Percentiles rank a stretch among this genome's conserved stretches.
These are phyloP conservation scores for Cladorrhinum sp. DNA, from an alignment of 2,329 filamentous ascomycete species.

Conservation along the genomic window DNA sequence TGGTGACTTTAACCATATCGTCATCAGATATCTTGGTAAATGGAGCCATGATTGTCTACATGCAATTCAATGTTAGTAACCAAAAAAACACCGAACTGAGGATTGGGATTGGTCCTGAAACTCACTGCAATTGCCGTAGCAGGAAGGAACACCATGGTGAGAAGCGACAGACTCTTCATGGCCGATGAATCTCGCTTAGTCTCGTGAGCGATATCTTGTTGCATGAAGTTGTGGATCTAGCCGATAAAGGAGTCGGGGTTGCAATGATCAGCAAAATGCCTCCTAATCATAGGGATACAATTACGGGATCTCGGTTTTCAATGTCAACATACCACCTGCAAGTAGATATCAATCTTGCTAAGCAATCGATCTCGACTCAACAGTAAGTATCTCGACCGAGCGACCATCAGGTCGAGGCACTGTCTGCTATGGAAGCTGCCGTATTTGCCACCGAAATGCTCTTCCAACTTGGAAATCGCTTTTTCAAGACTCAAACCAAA, in stretches of 20 bases:
- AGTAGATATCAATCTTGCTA: background rate
- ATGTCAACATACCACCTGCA: background rate
- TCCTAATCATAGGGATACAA: background rate
- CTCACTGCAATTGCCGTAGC: constrained; percentile 1
- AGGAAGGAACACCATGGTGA: constrained; percentile 1
- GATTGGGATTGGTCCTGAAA: no score
- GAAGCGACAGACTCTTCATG: constrained; percentile 1
- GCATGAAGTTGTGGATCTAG: constrained; percentile 3
- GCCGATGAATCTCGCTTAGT: background rate
- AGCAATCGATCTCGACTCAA: background rate
- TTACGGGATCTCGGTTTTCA: no score
- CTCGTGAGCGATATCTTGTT: constrained; percentile 1
- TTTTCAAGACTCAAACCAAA: background rate
- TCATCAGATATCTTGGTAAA: background rate
- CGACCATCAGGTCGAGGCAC: background rate
- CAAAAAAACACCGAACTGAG: no score
- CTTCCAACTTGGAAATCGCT: background rate
- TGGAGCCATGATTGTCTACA: constrained; percentile 1
- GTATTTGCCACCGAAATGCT: background rate
- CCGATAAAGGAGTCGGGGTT: no score
- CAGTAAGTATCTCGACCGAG: background rate
- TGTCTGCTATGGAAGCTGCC: background rate
- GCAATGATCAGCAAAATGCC: no score
- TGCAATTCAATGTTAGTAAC: no score
- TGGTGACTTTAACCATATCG: background rate